Evolutionary conservation across 768 basidiomycete species (phyloP), one percentile per base, ranked within the genome.

Genomic region (Infundibulicybe gibba): DNA sequence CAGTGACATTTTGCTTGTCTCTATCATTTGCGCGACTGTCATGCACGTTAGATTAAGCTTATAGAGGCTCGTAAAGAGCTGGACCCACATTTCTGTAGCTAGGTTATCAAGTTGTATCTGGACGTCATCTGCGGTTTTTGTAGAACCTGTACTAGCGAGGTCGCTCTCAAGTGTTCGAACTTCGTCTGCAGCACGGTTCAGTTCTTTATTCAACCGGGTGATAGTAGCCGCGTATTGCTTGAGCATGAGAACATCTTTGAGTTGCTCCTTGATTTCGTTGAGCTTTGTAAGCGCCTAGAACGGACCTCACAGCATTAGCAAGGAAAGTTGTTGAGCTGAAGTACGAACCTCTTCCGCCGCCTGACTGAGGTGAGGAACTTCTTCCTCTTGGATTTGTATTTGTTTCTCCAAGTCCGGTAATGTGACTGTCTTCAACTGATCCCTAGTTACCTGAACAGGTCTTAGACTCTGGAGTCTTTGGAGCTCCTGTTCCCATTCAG

Each of bases 51-150:
- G 14, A 32, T 41, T 16, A 19, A 45, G n/a, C 34, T 17, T 2
- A 31, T 39, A 37, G 38, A 38, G 31, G 10, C 10, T n/a, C 19
- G 25, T 21, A 25, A 15, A 48, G 20, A 43, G 30, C 17, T 20
- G 17, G 38, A 64, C 81, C 59, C 56, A 95, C 94, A 92, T 71
- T 50, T 85, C 74, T 13, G 67, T 68, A 1, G 75, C 71, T 17
- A 94, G 61, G 1, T 67, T 65, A 45, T 87, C 81, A 5, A 97
- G 70, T 58, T 97, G 85, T 19, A 55, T 66, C 61, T 97, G 88
- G 13, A 97, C 85, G 40, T 94, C 93, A 40, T 92, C 89, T 1
- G 80, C 78, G 1, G 94, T 93, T 64, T 83, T 90, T 12, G 80
- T 77, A 31, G 85, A 87, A 2, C 94, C 94, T 2, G 83, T 83